phyloP scores from a whole-genome alignment of 148 eudicot genomes.

The Talinum fruticosum region DNA sequence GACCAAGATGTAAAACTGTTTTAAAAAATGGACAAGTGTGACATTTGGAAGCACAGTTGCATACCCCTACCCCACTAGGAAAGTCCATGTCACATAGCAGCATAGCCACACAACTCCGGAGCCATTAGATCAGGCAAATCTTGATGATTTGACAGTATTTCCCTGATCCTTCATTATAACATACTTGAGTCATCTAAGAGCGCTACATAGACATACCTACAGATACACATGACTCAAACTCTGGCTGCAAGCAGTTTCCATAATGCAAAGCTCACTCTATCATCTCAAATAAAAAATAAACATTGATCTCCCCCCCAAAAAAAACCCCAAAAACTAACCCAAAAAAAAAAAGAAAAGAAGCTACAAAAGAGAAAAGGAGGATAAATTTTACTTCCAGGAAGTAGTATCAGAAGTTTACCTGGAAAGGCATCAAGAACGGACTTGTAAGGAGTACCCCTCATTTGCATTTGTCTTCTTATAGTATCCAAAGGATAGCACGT shows the following conservation, averaged over 20 bases:
- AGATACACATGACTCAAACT: background rate
- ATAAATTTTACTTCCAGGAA: background rate
- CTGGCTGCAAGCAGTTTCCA: background rate
- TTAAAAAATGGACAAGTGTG: too few relatives aligned
- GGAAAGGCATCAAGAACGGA: constrained; percentile 84
- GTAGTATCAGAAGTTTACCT: constrained; percentile 37
- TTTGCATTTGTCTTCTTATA: constrained; percentile 93
- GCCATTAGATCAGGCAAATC: background rate
- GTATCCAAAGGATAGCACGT: constrained; percentile 95
- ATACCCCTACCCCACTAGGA: too few relatives aligned
- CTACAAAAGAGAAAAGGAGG: background rate
- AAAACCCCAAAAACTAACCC: background rate
- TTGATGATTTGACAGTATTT: background rate
- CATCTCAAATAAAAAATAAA: too few relatives aligned
- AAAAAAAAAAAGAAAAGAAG: background rate
- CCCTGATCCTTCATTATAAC: background rate
- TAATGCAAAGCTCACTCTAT: background rate
- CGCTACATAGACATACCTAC: too few relatives aligned
- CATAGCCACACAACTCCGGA: too few relatives aligned
- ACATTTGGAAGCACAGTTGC: too few relatives aligned
- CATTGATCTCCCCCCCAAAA: too few relatives aligned
- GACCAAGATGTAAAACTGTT: too few relatives aligned
- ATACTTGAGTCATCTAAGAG: background rate
- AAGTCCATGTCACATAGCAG: too few relatives aligned
- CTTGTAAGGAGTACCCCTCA: constrained; percentile 84